Base-by-base conservation (phyloP, 2,329 filamentous ascomycete genomes). In the Coleophoma eucalyptorum region DNA sequence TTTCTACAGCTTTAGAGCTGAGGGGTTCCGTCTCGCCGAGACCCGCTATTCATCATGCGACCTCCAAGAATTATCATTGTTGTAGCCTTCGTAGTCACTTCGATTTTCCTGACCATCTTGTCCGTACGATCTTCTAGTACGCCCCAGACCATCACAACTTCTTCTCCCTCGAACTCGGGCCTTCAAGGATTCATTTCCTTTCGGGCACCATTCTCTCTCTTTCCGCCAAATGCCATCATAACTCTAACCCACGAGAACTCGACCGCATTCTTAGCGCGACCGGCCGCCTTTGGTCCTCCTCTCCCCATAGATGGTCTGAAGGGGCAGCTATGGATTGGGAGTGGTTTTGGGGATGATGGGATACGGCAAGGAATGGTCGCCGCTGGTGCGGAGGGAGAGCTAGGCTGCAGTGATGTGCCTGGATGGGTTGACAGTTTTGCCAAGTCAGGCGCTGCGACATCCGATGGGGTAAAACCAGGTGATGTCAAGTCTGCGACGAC, bases 181-280 rank as follows among this genome's bases (percentile, higher is more conserved):
- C 67, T 85, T 44, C 72, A 72, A 50, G 75, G 79, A 37, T 73
- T 89, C 56, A 83, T 89, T 69, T 86, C 86, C 56, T 88, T 89
- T 68, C 84, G 83, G 52, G 77, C 84, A 5, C 86, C 92, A 1
- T 89, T 92, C 57, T 91, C 90, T 18, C 83, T 99, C 19, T 99
- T 99, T 67, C 92, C 93, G 4, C 92, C 92, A 3, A 96, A 94
- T 57, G 94, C 94, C 44, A 89, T 95, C 62, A 97, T 99, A 67
- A 96, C 90, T 68, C 80, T 99, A 55, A 96, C 92, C 64, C 91
- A 97, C 69, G 94, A 99, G 71, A 99, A 99, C 70, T 96, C 90
- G 59, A 99, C 94, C 12, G 96, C 95, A 60, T 99, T 99, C 72
- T 79, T 96, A 50, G 92, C 94, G 41, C 81, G 94, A 45, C 94